Percentiles rank a stretch among this genome's conserved stretches.
phyloP scores from a whole-genome alignment of 805 yeast species.

The Suhomyces sp. region DNA sequence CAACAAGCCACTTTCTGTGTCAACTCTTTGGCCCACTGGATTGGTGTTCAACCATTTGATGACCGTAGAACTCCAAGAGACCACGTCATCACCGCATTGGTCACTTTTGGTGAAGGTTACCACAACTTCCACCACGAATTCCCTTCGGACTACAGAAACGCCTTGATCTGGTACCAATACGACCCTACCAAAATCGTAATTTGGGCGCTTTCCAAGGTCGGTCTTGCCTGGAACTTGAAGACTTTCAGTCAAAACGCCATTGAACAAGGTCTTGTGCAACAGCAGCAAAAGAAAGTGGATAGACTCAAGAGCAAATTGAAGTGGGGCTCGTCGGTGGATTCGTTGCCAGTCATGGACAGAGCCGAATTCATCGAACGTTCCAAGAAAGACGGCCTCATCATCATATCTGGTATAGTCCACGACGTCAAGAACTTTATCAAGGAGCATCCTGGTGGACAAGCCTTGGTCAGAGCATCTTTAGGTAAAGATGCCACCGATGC shows the following conservation, averaged over 20 bases:
- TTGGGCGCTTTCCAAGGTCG: slow-evolving; percentile 57
- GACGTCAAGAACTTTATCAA: slow-evolving; percentile 64
- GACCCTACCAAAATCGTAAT: slow-evolving; percentile 76
- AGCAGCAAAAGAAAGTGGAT: slow-evolving; percentile 76
- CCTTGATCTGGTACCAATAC: slow-evolving; percentile 82
- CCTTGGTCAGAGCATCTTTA: slow-evolving; percentile 62
- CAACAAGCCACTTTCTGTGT: slow-evolving; percentile 88
- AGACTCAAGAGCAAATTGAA: slow-evolving; percentile 56
- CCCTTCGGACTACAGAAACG: slow-evolving; percentile 86
- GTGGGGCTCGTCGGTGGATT: slow-evolving; percentile 71
- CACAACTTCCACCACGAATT: slow-evolving; percentile 90
- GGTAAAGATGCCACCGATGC: slow-evolving; percentile 85
- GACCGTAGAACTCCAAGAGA: slow-evolving; percentile 87
- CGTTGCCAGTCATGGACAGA: slow-evolving; percentile 74
- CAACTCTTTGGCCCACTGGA: slow-evolving; percentile 83
- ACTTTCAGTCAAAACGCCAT: slow-evolving; percentile 77
- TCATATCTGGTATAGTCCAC: slow-evolving; percentile 77
- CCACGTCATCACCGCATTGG: slow-evolving; percentile 74
- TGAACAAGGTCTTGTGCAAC: slow-evolving; percentile 78
- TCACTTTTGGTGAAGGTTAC: slow-evolving; percentile 87
- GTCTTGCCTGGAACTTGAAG: slow-evolving; percentile 70
- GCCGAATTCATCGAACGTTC: slow-evolving; percentile 53
- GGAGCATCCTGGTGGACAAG: slow-evolving; percentile 85
- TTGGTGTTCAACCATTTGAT: slow-evolving; percentile 82
- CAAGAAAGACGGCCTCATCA: slow-evolving; percentile 56